Percentiles rank a stretch among this genome's conserved stretches.
phyloP scores from a whole-genome alignment of 1,139 yeast genomes.

The Nakaseomyces delphensis region DNA sequence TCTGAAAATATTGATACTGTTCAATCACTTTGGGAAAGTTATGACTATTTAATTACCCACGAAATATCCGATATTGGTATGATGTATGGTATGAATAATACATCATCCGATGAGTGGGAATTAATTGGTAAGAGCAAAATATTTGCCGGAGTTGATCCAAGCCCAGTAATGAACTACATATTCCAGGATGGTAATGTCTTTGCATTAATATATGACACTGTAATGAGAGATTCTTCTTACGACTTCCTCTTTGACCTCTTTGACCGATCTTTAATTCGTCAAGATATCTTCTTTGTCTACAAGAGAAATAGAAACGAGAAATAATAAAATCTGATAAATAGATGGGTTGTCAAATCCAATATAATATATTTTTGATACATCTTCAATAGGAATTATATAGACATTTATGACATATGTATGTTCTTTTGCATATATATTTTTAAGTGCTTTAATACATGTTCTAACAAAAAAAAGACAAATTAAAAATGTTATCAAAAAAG shows the following conservation, averaged over 20 bases:
- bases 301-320: slow-evolving; percentile 20
- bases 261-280: slow-evolving; percentile 19
- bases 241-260: slow-evolving; percentile 11
- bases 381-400: too few species aligned
- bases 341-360: too few species aligned
- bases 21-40: slow-evolving; percentile 41
- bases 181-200: slow-evolving; percentile 16
- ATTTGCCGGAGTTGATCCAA: slow-evolving; percentile 33
- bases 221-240: slow-evolving; percentile 6
- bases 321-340: too few species aligned
- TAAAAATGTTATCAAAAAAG: too few species aligned
- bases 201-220: slow-evolving; percentile 11
- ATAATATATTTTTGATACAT: too few species aligned
- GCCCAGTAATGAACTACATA: slow-evolving; percentile 14
- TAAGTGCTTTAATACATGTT: too few species aligned
- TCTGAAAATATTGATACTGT: slow-evolving; percentile 46
- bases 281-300: slow-evolving; percentile 30
- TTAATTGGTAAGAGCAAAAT: slow-evolving; percentile 33
- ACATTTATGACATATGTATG: too few species aligned
- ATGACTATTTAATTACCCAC: slow-evolving; percentile 51
- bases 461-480: too few species aligned
- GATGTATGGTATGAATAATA: slow-evolving; percentile 14
- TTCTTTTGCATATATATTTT: too few species aligned
- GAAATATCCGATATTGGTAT: slow-evolving; percentile 30
- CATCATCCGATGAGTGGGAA: slow-evolving; percentile 34